These are phyloP conservation scores for Gracilaria gracilis DNA, from an alignment of 23 red algal genomes.

Conservation along the genomic window DNA sequence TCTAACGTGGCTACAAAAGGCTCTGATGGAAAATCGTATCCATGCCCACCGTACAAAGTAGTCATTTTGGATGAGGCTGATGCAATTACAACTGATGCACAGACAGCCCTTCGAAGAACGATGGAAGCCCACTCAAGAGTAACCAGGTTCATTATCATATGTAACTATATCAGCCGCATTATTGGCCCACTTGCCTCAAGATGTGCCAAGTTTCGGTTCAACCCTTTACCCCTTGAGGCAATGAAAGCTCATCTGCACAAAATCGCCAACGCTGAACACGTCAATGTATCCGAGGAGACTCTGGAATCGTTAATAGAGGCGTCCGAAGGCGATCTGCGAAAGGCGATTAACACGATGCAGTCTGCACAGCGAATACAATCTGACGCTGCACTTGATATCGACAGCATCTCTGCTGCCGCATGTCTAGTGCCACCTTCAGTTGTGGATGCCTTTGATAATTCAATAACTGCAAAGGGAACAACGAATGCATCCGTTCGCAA, in stretches of 20 bases:
- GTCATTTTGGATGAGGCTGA: constrained; percentile 98
- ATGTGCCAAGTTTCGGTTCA: constrained; percentile 97
- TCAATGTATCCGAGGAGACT: constrained; percentile 51
- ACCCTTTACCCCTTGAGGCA: constrained; percentile 63
- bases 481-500: constrained; percentile 49
- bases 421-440: constrained; percentile 78
- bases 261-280: constrained; percentile 67
- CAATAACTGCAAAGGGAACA: not conserved
- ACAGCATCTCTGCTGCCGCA: constrained; percentile 71
- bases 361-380: constrained; percentile 49
- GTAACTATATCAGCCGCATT: constrained; percentile 93
- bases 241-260: constrained; percentile 34
- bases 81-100: constrained; percentile 96
- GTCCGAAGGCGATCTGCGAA: constrained; percentile 84
- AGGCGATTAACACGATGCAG: constrained; percentile 92
- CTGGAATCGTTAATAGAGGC: constrained; percentile 48
- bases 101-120: constrained; percentile 95
- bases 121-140: constrained; percentile 86
- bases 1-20: constrained; percentile 18
- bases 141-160: constrained; percentile 95
- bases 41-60: constrained; percentile 85
- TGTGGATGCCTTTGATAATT: constrained; percentile 70
- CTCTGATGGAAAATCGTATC: constrained; percentile 30
- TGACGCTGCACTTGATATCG: constrained; percentile 47
- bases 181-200: constrained; percentile 92